These are phyloP conservation scores for Candida tunisiensis DNA, from an alignment of 1,139 yeast genomes.

Conservation along the genomic window DNA sequence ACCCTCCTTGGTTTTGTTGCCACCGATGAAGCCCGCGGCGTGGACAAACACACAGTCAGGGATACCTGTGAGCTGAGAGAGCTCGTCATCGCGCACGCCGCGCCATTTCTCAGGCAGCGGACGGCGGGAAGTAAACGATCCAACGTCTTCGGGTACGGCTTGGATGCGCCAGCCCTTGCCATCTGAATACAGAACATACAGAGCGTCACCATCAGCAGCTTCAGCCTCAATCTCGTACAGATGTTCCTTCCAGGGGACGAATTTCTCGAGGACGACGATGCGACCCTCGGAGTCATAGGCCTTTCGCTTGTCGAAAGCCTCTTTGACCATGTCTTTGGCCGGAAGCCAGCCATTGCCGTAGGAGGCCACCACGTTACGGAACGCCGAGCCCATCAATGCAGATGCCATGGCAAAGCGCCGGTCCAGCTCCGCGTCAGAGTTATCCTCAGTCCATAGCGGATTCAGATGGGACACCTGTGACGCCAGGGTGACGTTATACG, in stretches of 20 bases:
- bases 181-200: conserved; percentile 73
- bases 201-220: conserved; percentile 31
- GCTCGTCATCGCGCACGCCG: conserved; percentile 78
- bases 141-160: conserved; percentile 61
- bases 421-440: conserved; percentile 53
- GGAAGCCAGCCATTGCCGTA: conserved; percentile 87
- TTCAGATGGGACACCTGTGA: conserved; percentile 61
- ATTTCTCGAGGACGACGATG: conserved; percentile 51
- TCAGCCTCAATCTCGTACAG: conserved; percentile 59
- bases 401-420: conserved; percentile 54
- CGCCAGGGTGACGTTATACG: conserved; percentile 55
- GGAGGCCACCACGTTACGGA: conserved; percentile 46
- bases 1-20: conserved; percentile 66
- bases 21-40: conserved; percentile 97
- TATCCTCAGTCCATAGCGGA: conserved; percentile 62
- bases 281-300: conserved; percentile 36
- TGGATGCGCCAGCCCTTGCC: conserved; percentile 74
- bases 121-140: conserved; percentile 70
- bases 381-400: conserved; percentile 67
- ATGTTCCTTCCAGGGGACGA: conserved; percentile 94
- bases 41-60: conserved; percentile 83
- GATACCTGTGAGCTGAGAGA: conserved; percentile 57
- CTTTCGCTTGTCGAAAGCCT: conserved; percentile 34
- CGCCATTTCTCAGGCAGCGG: conserved; percentile 87
- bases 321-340: conserved; percentile 60